A percentile compares a stretch with the other conserved stretches of the same genome.
phyloP scores from a whole-genome alignment of 2,329 filamentous ascomycete species.

The Pyrenophora tritici-repentis region DNA sequence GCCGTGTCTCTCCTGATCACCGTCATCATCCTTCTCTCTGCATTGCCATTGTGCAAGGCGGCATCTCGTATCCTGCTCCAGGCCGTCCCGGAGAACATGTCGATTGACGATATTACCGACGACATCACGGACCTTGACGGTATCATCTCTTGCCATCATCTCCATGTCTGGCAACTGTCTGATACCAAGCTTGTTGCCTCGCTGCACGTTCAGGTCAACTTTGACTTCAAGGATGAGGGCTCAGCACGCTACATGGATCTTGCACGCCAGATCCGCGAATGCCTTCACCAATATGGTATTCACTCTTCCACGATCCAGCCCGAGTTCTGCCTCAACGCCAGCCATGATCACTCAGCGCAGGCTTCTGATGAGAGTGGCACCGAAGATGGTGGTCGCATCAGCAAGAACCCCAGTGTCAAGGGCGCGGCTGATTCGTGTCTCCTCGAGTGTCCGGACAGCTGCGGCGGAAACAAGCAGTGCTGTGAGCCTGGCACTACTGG shows the following conservation, averaged over 20 bases:
- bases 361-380: constrained; percentile 39
- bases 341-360: constrained; percentile 49
- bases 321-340: constrained; percentile 65
- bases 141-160: constrained; percentile 88
- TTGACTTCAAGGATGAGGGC: constrained; percentile 82
- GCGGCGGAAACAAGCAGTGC: constrained; percentile 50
- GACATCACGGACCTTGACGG: constrained; percentile 86
- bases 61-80: constrained; percentile 89
- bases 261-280: constrained; percentile 79
- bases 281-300: constrained; percentile 93
- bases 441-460: constrained; percentile 52
- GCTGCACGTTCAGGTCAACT: constrained; percentile 89
- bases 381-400: constrained; percentile 34
- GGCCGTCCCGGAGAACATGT: constrained; percentile 86
- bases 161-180: constrained; percentile 97
- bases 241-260: constrained; percentile 86
- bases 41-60: constrained; percentile 77
- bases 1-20: constrained; percentile 94
- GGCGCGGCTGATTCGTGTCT: constrained; percentile 47
- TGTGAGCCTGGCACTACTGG: constrained; percentile 45
- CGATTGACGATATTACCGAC: constrained; percentile 85
- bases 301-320: constrained; percentile 98
- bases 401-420: constrained; percentile 46
- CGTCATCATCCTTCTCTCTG: constrained; percentile 71
- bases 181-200: constrained; percentile 94